Base-by-base conservation (phyloP, 495 filamentous ascomycete species). In the Sordaria brevicollis region DNA sequence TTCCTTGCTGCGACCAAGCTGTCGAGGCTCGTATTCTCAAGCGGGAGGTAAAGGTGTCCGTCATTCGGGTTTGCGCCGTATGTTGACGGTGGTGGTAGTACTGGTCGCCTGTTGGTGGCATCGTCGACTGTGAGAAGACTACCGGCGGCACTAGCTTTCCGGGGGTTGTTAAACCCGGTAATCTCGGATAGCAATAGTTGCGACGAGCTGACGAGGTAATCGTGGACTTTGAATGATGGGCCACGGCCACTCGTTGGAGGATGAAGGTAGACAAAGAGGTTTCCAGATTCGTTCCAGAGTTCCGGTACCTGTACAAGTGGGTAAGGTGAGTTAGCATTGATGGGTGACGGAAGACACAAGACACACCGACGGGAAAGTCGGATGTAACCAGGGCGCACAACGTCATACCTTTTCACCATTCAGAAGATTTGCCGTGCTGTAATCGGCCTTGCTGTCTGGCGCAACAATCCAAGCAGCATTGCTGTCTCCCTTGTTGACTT, bases 181-280 rank as follows among this genome's bases (percentile, higher is more conserved):
- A 86, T 83, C 67, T 87, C 87, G 7, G 89, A 87, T 72, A 90
- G 85, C n/a, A 91, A 86, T 11, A 96, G 81, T 57, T 88, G 86
- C 0, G 93, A 95, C 43, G 91, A 87, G 66, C 88, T 83, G 68
- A 95, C 89, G 49, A 89, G 80, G 35, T 89, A 86, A 8, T 91
- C 91, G 75, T 90, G 84, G 11, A 96, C 82, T 73, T 87, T 91
- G 79, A 97, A 96, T 9, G 91, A 96, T 9, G 95, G 84, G 0
- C 90, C 85, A 65, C 84, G 85, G 62, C 88, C 86, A 66, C 85
- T 86, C 37, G 83, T 87, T 49, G 87, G 86, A 3, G 93, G 87
- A 74, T 92, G 91, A 8, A 98, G 81, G 75, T 95, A 96, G 33
- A 99, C 86, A 68, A 88, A 88, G n/a, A 92, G 90, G 76, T 94